phyloP scores from a whole-genome alignment of 192 early-diverging fungal genomes.

The Coemansia sp. region DNA sequence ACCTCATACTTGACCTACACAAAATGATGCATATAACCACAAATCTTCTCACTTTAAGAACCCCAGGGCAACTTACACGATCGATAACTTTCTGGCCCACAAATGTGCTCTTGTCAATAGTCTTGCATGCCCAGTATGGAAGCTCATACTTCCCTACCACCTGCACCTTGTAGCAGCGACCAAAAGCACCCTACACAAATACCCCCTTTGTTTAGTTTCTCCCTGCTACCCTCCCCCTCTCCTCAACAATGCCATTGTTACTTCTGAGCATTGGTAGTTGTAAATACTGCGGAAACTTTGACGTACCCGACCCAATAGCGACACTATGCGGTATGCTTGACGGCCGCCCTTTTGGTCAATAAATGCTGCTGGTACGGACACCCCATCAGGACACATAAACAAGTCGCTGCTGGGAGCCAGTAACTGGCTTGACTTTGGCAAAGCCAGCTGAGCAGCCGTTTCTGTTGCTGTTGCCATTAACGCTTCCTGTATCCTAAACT shows the following conservation, averaged over 20 bases:
- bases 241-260: neutral
- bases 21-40: neutral
- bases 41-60: neutral
- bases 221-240: neutral
- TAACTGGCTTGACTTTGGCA: neutral
- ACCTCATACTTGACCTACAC: conserved; percentile 49
- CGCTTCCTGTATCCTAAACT: neutral
- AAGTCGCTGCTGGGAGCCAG: conserved; percentile 5
- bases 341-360: conserved; percentile 16
- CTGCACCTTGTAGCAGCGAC: conserved; percentile 74
- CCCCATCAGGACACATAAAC: conserved; percentile 40
- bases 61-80: conserved; percentile 23
- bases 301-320: conserved; percentile 43
- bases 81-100: conserved; percentile 46
- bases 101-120: conserved; percentile 53
- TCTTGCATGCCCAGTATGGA: conserved; percentile 63
- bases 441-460: neutral
- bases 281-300: neutral
- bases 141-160: conserved; percentile 33
- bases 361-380: conserved; percentile 35
- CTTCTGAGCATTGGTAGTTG: neutral
- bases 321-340: conserved; percentile 28
- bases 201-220: conserved; percentile 6
- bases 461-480: conserved; percentile 16
- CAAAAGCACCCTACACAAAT: conserved; percentile 81